Percentiles rank a stretch among this genome's conserved stretches.
Conservation (phyloP, 2,329 filamentous ascomycete species). For the Hortaea werneckii region DNA sequence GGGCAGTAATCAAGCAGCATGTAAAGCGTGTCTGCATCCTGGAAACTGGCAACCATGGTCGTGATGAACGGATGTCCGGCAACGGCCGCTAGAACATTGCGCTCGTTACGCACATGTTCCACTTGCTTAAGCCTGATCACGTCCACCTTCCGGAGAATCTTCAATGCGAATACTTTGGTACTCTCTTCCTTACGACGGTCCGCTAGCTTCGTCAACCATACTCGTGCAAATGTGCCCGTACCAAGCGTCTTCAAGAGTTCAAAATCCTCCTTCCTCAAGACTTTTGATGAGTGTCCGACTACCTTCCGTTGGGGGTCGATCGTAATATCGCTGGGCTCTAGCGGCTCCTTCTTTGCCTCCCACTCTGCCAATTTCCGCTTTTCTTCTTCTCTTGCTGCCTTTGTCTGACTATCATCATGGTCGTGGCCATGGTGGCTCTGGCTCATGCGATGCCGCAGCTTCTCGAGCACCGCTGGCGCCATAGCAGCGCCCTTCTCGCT, state of each 20-base stretch:
- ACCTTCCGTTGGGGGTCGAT: constrained; percentile 34
- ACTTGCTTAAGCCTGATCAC: constrained; percentile 78
- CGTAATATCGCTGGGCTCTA: constrained; percentile 34
- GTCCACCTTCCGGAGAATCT: constrained; percentile 59
- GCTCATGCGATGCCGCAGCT: constrained; percentile 27
- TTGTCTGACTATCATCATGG: constrained; percentile 13
- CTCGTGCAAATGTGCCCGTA: constrained; percentile 68
- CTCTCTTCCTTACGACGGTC: constrained; percentile 41
- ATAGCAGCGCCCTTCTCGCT: constrained; percentile 7
- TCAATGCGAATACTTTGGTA: constrained; percentile 66
- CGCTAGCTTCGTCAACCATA: constrained; percentile 63
- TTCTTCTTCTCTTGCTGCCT: constrained; percentile 35
- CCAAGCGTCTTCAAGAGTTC: constrained; percentile 64
- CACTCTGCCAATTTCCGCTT: constrained; percentile 37
- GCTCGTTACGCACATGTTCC: constrained; percentile 77
- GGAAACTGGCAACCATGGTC: constrained; percentile 65
- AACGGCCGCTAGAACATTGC: constrained; percentile 65
- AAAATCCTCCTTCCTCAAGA: constrained; percentile 51
- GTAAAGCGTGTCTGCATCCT: constrained; percentile 68
- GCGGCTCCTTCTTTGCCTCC: constrained; percentile 34
- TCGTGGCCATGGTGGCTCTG: constrained; percentile 14
- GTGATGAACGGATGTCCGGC: constrained; percentile 78
- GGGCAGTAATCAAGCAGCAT: constrained; percentile 78
- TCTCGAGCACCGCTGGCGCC: constrained; percentile 24
- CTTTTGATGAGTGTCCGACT: constrained; percentile 38